Base-by-base conservation (phyloP, 345 rosid species). In the Gossypium rotundifolium region DNA sequence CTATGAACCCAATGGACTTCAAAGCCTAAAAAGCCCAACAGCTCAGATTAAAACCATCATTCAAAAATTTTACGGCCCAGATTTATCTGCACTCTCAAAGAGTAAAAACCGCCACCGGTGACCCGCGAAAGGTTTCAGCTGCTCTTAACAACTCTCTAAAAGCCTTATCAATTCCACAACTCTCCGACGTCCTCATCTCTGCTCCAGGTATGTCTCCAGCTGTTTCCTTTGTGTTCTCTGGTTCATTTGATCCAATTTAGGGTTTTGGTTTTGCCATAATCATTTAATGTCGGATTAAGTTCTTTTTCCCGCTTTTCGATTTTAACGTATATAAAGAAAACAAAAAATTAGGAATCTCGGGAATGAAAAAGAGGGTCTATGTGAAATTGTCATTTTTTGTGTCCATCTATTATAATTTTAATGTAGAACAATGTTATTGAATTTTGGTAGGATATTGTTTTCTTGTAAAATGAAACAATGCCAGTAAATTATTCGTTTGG, bases 211-310 rank as follows among this genome's bases (percentile, higher is more conserved):
- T 3, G 65, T 71, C 29, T 40, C 13, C 54, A 20, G 10, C 40
- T 13, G 0, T 42, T 72, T 49, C 9, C 27, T 0, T 25, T 48
- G 20, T 59, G 0, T 7, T 25, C 38, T 27, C 9, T 65, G 2
- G 7, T 42, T 65, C 11, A 2, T 5, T 18, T 20, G 20, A 9
- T 65, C 11, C 17, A 20, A 45, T 44, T 55, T 72, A 71, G 74
- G 74, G 65, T 72, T 72, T 72, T 57, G 49, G 64, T 71, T 40
- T 55, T 54, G 48, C 40, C 40, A 33, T 33, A 33, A 33, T 33
- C 40, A 33, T 33, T 33, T 4, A 33, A 33, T 33, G 40, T 33
- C 40, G 14, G 52, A 2, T 48, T 48, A 33, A 11, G 52, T 48
- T 48, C 38, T 48, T 48, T 48, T 48, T 12, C 52, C 52, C 14